Evolutionary conservation across 345 rosid genomes (phyloP).

Genomic region (Salix koriyanagi): DNA sequence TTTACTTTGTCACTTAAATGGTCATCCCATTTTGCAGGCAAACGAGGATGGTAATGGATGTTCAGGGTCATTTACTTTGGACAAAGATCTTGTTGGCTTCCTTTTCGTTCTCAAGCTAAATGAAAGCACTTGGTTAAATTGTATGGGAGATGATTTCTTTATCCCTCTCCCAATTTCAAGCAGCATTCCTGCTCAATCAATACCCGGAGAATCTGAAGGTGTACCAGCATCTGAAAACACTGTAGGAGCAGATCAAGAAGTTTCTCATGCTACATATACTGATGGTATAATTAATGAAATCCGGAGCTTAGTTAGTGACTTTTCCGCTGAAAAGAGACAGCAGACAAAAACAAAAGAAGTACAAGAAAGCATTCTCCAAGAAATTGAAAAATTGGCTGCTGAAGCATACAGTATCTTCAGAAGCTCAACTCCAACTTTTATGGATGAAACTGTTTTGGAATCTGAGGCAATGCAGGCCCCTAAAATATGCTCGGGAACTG

Average conservation of each 20-base stretch:
- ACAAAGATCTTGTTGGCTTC: constrained; percentile 56
- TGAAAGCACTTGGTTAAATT: constrained; percentile 64
- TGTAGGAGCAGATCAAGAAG: constrained; percentile 38
- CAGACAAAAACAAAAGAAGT: constrained; percentile 60
- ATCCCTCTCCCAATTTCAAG: constrained; percentile 55
- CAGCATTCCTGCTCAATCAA: constrained; percentile 32
- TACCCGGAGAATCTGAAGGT: constrained; percentile 26
- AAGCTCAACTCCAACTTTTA: constrained; percentile 57
- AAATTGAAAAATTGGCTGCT: constrained; percentile 95
- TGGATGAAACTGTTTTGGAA: constrained; percentile 47
- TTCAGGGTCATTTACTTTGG: constrained; percentile 59
- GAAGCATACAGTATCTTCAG: constrained; percentile 95
- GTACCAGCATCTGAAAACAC: constrained; percentile 27
- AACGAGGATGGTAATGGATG: constrained; percentile 54
- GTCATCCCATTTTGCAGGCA: constrained; percentile 47
- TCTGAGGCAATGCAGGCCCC: constrained; percentile 35
- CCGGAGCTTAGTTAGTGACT: constrained; percentile 63
- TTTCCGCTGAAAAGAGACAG: constrained; percentile 54
- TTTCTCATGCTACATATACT: constrained; percentile 42
- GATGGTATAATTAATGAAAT: constrained; percentile 71
- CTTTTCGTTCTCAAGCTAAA: constrained; percentile 79
- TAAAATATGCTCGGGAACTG: constrained; percentile 67
- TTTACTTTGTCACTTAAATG: constrained; percentile 10
- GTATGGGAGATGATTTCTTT: constrained; percentile 68
- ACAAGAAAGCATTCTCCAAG: constrained; percentile 81